These are phyloP conservation scores for Dichomitus squalens DNA, from an alignment of 1,284 basidiomycete genomes.

Conservation along the genomic window DNA sequence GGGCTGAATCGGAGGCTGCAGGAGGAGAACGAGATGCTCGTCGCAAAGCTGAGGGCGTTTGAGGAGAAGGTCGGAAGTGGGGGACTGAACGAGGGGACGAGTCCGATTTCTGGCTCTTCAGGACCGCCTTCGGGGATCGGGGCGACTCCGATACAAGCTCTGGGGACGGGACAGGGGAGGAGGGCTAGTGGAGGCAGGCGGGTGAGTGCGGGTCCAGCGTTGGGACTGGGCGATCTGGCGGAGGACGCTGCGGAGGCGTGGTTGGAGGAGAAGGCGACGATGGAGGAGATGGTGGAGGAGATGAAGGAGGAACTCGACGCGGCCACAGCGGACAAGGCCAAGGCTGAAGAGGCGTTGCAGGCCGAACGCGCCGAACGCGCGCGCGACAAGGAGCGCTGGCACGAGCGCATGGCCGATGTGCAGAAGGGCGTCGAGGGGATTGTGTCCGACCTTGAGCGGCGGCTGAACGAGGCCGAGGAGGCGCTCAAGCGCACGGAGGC, in stretches of 20 bases:
- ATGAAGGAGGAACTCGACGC: slow-evolving; percentile 48
- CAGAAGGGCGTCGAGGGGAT: slow-evolving; percentile 68
- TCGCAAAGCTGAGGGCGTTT: slow-evolving; percentile 47
- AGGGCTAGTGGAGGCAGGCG: slow-evolving; percentile 40
- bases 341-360: slow-evolving; percentile 45
- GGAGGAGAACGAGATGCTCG: slow-evolving; percentile 76
- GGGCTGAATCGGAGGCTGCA: slow-evolving; percentile 77
- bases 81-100: slow-evolving; percentile 11
- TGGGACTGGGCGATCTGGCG: slow-evolving; percentile 55
- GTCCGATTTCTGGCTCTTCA: not conserved
- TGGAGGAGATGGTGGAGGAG: slow-evolving; percentile 51
- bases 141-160: slow-evolving; percentile 5
- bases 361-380: slow-evolving; percentile 56
- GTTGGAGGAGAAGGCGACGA: slow-evolving; percentile 60
- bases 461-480: slow-evolving; percentile 53
- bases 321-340: slow-evolving; percentile 37
- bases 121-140: not conserved
- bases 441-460: slow-evolving; percentile 63
- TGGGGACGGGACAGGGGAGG: slow-evolving; percentile 15
- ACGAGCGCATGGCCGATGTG: slow-evolving; percentile 66
- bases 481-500: slow-evolving; percentile 42
- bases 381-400: slow-evolving; percentile 68
- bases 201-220: slow-evolving; percentile 48
- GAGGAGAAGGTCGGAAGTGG: slow-evolving; percentile 35
- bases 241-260: slow-evolving; percentile 64